These are phyloP conservation scores for Aspergillus wentii DNA, from an alignment of 495 filamentous ascomycete species.

Conservation along the genomic window DNA sequence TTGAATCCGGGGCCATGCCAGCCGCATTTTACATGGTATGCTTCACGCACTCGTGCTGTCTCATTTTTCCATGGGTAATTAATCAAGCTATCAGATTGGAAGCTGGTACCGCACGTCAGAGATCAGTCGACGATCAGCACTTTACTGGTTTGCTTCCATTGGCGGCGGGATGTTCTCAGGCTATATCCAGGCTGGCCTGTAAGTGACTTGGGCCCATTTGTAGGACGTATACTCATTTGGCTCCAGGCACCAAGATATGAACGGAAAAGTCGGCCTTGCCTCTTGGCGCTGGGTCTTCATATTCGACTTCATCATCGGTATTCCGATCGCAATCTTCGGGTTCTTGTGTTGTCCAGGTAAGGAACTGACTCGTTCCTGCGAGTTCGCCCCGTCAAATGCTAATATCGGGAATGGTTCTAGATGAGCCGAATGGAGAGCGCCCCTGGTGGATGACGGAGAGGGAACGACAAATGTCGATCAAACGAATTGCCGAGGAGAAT, in stretches of 20 bases:
- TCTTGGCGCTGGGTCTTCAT: constrained; percentile 12
- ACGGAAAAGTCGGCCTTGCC: constrained; percentile 2
- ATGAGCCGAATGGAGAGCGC: background rate
- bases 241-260: constrained; percentile 2
- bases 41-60: background rate
- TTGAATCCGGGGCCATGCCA: constrained; percentile 4
- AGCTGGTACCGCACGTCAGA: constrained; percentile 7
- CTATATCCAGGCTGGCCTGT: constrained; percentile 4
- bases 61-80: background rate
- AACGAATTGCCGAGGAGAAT: constrained; percentile 2
- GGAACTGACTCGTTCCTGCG: too few species aligned
- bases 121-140: constrained; percentile 5
- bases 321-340: constrained; percentile 7
- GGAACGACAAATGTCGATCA: background rate
- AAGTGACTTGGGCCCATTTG: too few species aligned
- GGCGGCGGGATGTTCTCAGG: constrained; percentile 7
- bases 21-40: constrained; percentile 1
- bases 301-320: constrained; percentile 10
- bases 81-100: constrained; percentile 1
- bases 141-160: constrained; percentile 6
- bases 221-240: background rate
- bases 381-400: background rate
- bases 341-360: constrained; percentile 7
- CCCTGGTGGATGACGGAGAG: constrained; percentile 1
- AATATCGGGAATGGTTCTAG: too few species aligned